Evolutionary conservation across 352 stramenopile genomes (phyloP).

Genomic region (Phytophthora crassamura): DNA sequence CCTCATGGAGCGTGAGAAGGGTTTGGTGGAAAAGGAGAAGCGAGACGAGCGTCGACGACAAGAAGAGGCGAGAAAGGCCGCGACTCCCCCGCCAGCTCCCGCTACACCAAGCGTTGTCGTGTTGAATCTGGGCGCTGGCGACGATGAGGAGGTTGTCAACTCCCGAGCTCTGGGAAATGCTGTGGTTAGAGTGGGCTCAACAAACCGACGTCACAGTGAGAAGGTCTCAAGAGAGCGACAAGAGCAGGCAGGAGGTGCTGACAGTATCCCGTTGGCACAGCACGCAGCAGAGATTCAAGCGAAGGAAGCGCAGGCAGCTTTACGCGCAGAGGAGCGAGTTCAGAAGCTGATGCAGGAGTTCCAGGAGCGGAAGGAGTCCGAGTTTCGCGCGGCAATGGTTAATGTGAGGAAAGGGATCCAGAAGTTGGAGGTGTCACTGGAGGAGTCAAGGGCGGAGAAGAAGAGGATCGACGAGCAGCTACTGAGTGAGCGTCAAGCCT

Average conservation of each 20-base stretch:
- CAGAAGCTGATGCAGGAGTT: constrained; percentile 69
- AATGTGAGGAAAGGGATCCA: constrained; percentile 79
- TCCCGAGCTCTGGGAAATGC: constrained; percentile 18
- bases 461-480: constrained; percentile 64
- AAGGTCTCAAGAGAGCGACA: constrained; percentile 23
- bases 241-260: constrained; percentile 23
- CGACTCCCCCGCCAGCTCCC: constrained; percentile 1
- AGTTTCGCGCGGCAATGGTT: constrained; percentile 74
- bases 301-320: constrained; percentile 55
- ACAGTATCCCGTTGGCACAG: constrained; percentile 53
- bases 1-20: constrained; percentile 54
- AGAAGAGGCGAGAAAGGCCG: constrained; percentile 25
- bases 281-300: constrained; percentile 64
- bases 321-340: constrained; percentile 57
- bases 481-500: constrained; percentile 53
- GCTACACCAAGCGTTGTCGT: constrained; percentile 62
- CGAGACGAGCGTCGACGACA: constrained; percentile 30
- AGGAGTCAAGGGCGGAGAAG: constrained; percentile 55
- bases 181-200: constrained; percentile 23
- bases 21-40: constrained; percentile 54
- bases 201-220: constrained; percentile 31
- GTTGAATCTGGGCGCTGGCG: constrained; percentile 53
- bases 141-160: constrained; percentile 37
- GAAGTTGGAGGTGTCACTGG: constrained; percentile 62
- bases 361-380: constrained; percentile 66